A percentile compares a stretch with the other conserved stretches of the same genome.
Conservation (phyloP, 2,329 filamentous ascomycete genomes). For the Fusarium compactum region DNA sequence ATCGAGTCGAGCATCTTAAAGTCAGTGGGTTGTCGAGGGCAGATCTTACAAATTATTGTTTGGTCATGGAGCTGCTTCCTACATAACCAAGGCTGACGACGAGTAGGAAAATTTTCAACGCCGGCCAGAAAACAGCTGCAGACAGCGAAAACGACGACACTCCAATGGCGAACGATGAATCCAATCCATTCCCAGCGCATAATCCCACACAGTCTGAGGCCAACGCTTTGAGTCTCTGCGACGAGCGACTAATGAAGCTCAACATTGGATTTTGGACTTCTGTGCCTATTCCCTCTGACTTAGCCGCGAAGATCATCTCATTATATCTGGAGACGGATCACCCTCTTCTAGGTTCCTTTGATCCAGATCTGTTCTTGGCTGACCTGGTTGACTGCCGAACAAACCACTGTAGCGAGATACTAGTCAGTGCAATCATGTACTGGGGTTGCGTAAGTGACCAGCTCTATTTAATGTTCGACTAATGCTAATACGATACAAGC, state of each 20-base stretch:
- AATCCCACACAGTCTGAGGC: neutral
- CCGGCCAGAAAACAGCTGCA: neutral
- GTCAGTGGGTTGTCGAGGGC: neutral
- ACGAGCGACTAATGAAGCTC: slow-evolving; percentile 47
- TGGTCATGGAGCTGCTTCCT: neutral
- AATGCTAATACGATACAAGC: slow-evolving; percentile 15
- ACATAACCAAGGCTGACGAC: neutral
- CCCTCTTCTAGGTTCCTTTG: slow-evolving; percentile 54
- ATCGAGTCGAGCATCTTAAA: slow-evolving; percentile 20
- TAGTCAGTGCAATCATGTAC: slow-evolving; percentile 22
- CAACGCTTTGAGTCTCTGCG: slow-evolving; percentile 15
- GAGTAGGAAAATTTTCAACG: slow-evolving; percentile 1
- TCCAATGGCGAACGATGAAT: neutral
- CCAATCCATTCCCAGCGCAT: slow-evolving; percentile 16
- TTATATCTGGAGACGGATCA: slow-evolving; percentile 55
- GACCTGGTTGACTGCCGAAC: slow-evolving; percentile 47
- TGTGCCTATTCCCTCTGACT: slow-evolving; percentile 46
- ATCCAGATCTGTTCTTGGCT: slow-evolving; percentile 51
- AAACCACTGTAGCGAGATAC: slow-evolving; percentile 11
- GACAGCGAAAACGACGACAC: neutral
- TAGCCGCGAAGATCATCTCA: slow-evolving; percentile 52
- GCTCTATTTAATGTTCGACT: neutral
- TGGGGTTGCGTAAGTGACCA: slow-evolving; percentile 31
- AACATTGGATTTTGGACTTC: slow-evolving; percentile 53
- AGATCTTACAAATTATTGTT: neutral